Conservation (phyloP, 192 early-diverging fungal genomes). For the Geranomyces michiganensis region DNA sequence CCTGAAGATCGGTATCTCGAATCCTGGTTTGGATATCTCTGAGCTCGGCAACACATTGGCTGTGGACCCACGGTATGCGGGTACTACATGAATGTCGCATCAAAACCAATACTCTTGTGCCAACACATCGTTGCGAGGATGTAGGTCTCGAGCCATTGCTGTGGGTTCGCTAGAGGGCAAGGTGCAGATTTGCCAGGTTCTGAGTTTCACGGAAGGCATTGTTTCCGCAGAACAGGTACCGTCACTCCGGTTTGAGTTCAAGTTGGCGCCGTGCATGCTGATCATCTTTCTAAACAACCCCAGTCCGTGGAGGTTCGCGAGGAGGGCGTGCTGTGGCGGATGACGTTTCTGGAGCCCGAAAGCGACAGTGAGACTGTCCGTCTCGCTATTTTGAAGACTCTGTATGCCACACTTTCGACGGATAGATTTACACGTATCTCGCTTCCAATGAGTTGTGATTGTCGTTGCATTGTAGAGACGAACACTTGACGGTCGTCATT, state of each 20-base stretch:
- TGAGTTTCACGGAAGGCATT: not conserved
- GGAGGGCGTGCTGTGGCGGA: slow-evolving; percentile 23
- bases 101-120: not conserved
- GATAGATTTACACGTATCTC: not conserved
- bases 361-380: not conserved
- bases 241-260: too few relatives aligned
- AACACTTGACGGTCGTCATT: slow-evolving; percentile 14
- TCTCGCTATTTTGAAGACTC: slow-evolving; percentile 17
- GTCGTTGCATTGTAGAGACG: not conserved
- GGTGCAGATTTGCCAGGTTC: slow-evolving; percentile 16
- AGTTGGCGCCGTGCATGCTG: not conserved
- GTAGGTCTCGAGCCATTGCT: slow-evolving; percentile 38
- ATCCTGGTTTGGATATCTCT: slow-evolving; percentile 33
- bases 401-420: slow-evolving; percentile 3
- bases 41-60: slow-evolving; percentile 33
- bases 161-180: slow-evolving; percentile 16
- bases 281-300: not conserved
- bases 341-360: slow-evolving; percentile 21
- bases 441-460: not conserved
- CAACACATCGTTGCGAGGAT: not conserved
- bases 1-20: slow-evolving; percentile 32
- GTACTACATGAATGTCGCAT: not conserved
- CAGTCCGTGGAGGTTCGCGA: slow-evolving; percentile 22
- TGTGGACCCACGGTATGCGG: slow-evolving; percentile 42
- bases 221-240: slow-evolving; percentile 1